phyloP scores from a whole-genome alignment of 495 filamentous ascomycete species.

The Chlorociboria aeruginascens region DNA sequence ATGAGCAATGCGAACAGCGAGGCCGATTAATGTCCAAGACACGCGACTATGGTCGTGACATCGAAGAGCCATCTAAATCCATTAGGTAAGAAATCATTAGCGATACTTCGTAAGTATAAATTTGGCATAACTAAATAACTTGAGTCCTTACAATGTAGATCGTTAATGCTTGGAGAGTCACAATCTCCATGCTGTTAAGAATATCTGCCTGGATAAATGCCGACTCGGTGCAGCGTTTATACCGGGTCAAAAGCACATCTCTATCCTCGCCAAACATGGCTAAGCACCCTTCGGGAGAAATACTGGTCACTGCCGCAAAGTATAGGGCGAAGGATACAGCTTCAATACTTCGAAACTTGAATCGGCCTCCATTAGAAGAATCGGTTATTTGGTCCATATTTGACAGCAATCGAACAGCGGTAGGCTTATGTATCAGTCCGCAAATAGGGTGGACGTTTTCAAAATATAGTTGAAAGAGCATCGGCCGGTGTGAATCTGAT shows the following conservation, averaged over 20 bases:
- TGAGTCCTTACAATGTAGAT: slow-evolving; percentile 32
- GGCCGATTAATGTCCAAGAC: slow-evolving; percentile 49
- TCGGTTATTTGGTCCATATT: too few species aligned
- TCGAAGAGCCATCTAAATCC: background rate
- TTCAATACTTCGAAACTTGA: slow-evolving; percentile 23
- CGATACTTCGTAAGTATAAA: background rate
- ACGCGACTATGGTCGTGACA: background rate
- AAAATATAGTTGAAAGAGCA: too few species aligned
- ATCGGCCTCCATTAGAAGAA: too few species aligned
- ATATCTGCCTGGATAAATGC: slow-evolving; percentile 29
- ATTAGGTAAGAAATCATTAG: background rate
- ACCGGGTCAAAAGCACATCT: slow-evolving; percentile 26
- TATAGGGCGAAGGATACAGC: slow-evolving; percentile 34
- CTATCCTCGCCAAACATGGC: slow-evolving; percentile 28
- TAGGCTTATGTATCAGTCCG: too few species aligned
- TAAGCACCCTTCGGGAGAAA: slow-evolving; percentile 24
- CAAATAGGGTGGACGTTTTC: too few species aligned
- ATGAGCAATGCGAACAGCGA: slow-evolving; percentile 72
- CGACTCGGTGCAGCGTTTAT: slow-evolving; percentile 26
- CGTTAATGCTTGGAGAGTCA: slow-evolving; percentile 35
- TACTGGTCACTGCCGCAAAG: slow-evolving; percentile 26
- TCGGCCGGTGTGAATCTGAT: too few species aligned
- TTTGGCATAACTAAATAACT: background rate
- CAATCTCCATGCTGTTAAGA: slow-evolving; percentile 26
- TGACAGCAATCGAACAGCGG: too few species aligned